phyloP scores from a whole-genome alignment of 75 land plant species.

The Ceratopteris richardii region DNA sequence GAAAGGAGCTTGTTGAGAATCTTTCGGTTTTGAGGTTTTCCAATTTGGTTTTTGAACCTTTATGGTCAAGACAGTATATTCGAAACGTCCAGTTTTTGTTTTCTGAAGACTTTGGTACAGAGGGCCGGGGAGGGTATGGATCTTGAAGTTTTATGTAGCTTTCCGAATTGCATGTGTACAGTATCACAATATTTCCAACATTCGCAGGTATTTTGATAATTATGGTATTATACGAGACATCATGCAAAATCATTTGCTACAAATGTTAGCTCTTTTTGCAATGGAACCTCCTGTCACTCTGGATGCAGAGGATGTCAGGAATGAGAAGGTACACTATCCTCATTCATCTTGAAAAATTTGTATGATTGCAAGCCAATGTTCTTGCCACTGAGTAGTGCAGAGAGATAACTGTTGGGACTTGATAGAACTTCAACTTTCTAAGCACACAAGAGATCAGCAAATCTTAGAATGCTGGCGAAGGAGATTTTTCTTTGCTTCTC shows the following conservation, averaged over 20 bases:
- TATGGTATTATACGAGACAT: constrained; percentile 96
- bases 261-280: constrained; percentile 85
- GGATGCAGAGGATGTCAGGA: constrained; percentile 90
- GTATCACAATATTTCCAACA: too few species aligned
- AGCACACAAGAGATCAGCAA: too few species aligned
- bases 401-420: too few species aligned
- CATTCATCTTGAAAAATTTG: too few species aligned
- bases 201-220: constrained; percentile 80
- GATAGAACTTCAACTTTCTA: too few species aligned
- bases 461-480: too few species aligned
- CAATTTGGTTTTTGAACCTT: constrained; percentile 90
- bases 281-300: constrained; percentile 97
- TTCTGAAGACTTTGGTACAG: constrained; percentile 98
- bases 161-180: too few species aligned
- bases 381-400: too few species aligned
- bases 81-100: constrained; percentile 90
- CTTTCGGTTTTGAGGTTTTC: constrained; percentile 91
- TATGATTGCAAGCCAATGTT: too few species aligned
- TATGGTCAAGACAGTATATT: constrained; percentile 96
- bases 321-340: constrained; percentile 66
- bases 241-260: constrained; percentile 89
- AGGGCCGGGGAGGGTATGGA: constrained; percentile 94
- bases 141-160: too few species aligned
- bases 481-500: too few species aligned
- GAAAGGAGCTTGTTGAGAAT: constrained; percentile 96